Evolutionary conservation across 345 rosid species (phyloP), one percentile per base, ranked within the genome.

Genomic region (Orychophragmus violaceus): DNA sequence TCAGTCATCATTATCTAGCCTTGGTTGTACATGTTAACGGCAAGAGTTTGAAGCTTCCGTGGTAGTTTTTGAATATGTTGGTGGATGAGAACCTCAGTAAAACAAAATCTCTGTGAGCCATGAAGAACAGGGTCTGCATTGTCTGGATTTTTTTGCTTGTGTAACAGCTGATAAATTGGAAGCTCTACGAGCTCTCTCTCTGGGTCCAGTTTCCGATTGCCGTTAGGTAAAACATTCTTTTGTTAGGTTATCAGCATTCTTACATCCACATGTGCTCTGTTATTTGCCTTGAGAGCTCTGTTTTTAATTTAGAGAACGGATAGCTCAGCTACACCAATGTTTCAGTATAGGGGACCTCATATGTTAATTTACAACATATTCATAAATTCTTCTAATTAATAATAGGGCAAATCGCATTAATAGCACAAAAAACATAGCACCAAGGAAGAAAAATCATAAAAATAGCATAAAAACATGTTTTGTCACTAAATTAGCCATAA

Each of bases 11-110:
- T 3, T 62, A 32, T 45, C 50, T 17, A 45, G 64, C 58, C 69
- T 17, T 24, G 18, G 50, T 55, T 56, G 42, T 46, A 72, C 54
- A 72, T 57, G 52, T 56, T 71, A 36, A 36, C 2, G 60, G 36
- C 54, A 28, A 18, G 75, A 25, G 46, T 46, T 18, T 44, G 9
- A 55, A 33, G 17, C 16, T 22, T 48, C n/a, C 70, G 24, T 51
- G 37, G 66, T 48, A 66, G 14, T 24, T 52, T 42, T 42, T 41
- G 50, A 66, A 32, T 5, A 8, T 42, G 35, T 42, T 41, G 66
- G 49, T 33, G 25, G 56, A 73, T 66, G 46, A 17, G 48, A 59
- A 11, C 60, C 5, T 23, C 21, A n/a, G 36, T 22, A 11, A 30
- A 58, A 50, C 23, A n/a, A 29, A 22, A 42, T 18, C 1, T 18